phyloP scores from a whole-genome alignment of 768 basidiomycete species.

The Pleurotus salmoneostramineus region DNA sequence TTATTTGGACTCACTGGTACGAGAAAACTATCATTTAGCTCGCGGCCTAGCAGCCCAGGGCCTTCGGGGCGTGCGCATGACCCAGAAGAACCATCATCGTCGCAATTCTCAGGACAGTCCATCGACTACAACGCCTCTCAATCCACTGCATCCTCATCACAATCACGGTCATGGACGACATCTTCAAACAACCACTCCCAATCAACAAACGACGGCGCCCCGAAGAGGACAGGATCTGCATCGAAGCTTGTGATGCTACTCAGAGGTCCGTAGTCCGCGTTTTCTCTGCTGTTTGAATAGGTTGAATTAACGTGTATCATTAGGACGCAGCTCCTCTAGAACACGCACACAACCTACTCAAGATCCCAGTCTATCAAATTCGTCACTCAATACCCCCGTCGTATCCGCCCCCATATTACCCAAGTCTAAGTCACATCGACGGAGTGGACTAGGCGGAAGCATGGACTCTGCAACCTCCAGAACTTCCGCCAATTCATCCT shows the following conservation, averaged over 20 bases:
- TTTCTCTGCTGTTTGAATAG: neutral
- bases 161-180: constrained; percentile 6
- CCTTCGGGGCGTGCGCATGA: constrained; percentile 14
- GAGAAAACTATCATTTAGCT: constrained; percentile 33
- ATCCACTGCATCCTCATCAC: constrained; percentile 6
- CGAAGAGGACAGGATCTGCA: neutral
- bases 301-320: neutral
- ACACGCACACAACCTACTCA: constrained; percentile 12
- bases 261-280: constrained; percentile 18
- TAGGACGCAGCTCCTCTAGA: constrained; percentile 12
- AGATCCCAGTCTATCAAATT: constrained; percentile 8
- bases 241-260: constrained; percentile 27
- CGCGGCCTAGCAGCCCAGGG: constrained; percentile 23
- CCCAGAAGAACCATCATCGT: neutral
- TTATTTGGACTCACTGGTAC: constrained; percentile 38
- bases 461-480: neutral
- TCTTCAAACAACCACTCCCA: neutral
- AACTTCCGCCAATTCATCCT: neutral
- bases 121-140: constrained; percentile 8
- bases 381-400: constrained; percentile 15
- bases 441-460: constrained; percentile 1
- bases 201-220: neutral
- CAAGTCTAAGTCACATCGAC: constrained; percentile 4
- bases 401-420: constrained; percentile 28
- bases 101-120: neutral